phyloP scores from a whole-genome alignment of 208 protist species.

The Acanthamoeba triangularis region DNA sequence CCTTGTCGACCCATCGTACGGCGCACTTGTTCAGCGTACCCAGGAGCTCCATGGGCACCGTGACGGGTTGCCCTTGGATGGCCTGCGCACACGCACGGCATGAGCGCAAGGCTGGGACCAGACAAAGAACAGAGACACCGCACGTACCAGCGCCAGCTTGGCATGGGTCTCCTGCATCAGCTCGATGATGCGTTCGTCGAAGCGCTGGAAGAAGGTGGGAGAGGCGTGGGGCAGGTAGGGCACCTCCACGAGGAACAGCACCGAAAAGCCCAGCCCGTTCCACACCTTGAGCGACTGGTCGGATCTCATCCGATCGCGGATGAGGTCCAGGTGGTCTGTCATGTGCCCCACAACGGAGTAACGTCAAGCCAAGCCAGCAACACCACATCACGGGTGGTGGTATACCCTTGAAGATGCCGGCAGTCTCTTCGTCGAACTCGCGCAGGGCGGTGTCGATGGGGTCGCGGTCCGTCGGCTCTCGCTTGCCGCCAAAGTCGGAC shows the following conservation, averaged over 20 bases:
- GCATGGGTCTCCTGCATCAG: not conserved
- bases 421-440: not conserved
- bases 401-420: not conserved
- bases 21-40: slow-evolving; percentile 15
- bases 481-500: slow-evolving; percentile 17
- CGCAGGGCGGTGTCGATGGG: not conserved
- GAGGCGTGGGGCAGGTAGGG: not conserved
- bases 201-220: not conserved
- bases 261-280: not conserved
- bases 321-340: not conserved
- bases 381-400: not conserved
- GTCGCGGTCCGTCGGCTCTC: not conserved
- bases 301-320: not conserved
- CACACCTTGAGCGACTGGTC: not conserved
- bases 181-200: not conserved
- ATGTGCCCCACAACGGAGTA: too few relatives aligned
- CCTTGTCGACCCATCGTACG: not conserved
- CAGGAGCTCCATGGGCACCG: not conserved
- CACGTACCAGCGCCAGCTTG: not conserved
- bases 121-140: too few relatives aligned
- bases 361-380: too few relatives aligned
- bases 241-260: slow-evolving; percentile 1
- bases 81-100: too few relatives aligned
- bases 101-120: too few relatives aligned
- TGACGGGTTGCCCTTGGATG: too few relatives aligned